A percentile compares a stretch with the other conserved stretches of the same genome.
Evolutionary conservation across 768 basidiomycete genomes (phyloP).

Genomic region (Russula griseocarnosa): DNA sequence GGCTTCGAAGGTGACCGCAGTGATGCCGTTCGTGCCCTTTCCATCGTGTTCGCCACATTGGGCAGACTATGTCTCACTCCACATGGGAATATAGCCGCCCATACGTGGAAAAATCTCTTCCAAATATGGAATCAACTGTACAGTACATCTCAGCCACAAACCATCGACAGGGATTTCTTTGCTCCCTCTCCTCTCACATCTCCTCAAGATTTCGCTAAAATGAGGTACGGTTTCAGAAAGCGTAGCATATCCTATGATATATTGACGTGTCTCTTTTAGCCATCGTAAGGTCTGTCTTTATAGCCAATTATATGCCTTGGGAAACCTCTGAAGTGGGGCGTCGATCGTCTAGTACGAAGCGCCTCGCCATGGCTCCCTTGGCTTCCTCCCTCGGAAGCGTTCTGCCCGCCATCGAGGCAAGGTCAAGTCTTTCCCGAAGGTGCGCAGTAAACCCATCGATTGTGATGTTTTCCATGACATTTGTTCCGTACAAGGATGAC

Average conservation of each 20-base stretch:
- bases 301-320: constrained; percentile 19
- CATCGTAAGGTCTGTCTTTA: constrained; percentile 72
- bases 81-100: constrained; percentile 8
- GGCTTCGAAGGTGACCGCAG: constrained; percentile 9
- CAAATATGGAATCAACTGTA: constrained; percentile 25
- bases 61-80: neutral
- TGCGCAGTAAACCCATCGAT: constrained; percentile 36
- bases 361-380: constrained; percentile 96
- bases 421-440: constrained; percentile 99
- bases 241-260: neutral
- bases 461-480: neutral
- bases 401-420: constrained; percentile 96
- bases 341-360: constrained; percentile 78
- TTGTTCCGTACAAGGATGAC: constrained; percentile 71
- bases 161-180: too few relatives aligned
- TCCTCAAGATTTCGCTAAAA: constrained; percentile 33
- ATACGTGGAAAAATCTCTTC: neutral
- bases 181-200: neutral
- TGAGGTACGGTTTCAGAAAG: constrained; percentile 37
- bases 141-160: constrained; percentile 28
- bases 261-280: constrained; percentile 42
- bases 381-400: constrained; percentile 95
- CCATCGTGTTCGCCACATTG: neutral
- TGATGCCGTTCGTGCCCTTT: neutral
- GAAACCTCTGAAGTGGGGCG: constrained; percentile 31